Conservation (phyloP, 2,329 filamentous ascomycete species). For the Mycosphaerella arachidis region DNA sequence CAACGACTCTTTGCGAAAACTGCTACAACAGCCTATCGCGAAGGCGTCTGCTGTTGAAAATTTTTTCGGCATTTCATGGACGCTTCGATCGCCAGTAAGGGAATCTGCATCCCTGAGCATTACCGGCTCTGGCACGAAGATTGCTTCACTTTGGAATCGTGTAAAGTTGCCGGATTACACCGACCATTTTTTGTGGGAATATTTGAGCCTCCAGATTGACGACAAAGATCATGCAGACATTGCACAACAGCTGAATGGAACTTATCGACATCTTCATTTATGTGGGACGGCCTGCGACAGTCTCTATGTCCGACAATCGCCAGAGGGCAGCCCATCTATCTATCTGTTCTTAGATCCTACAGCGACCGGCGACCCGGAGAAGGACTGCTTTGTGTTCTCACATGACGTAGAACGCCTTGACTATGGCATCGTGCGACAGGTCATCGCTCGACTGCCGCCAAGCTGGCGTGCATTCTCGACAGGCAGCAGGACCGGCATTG, state of each 20-base stretch:
- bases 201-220: constrained; percentile 39
- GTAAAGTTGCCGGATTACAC: constrained; percentile 37
- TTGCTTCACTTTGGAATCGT: constrained; percentile 36
- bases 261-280: constrained; percentile 48
- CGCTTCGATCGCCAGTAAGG: constrained; percentile 42
- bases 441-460: constrained; percentile 45
- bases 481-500: constrained; percentile 13
- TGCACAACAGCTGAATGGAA: constrained; percentile 41
- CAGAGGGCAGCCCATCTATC: constrained; percentile 30
- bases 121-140: constrained; percentile 15
- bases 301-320: constrained; percentile 46
- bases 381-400: constrained; percentile 57
- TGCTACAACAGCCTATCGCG: constrained; percentile 28
- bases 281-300: constrained; percentile 56
- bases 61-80: constrained; percentile 35
- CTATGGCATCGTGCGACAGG: constrained; percentile 44
- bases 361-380: constrained; percentile 41
- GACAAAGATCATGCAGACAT: neutral
- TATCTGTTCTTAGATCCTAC: constrained; percentile 58
- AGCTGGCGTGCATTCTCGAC: constrained; percentile 40
- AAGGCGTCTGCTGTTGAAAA: constrained; percentile 10
- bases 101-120: constrained; percentile 20
- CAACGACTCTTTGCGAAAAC: constrained; percentile 22
- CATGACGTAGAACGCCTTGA: constrained; percentile 43
- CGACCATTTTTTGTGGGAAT: constrained; percentile 42